These are phyloP conservation scores for Raphidocelis subcapitata DNA, from an alignment of 139 green algal genomes.

Conservation along the genomic window DNA sequence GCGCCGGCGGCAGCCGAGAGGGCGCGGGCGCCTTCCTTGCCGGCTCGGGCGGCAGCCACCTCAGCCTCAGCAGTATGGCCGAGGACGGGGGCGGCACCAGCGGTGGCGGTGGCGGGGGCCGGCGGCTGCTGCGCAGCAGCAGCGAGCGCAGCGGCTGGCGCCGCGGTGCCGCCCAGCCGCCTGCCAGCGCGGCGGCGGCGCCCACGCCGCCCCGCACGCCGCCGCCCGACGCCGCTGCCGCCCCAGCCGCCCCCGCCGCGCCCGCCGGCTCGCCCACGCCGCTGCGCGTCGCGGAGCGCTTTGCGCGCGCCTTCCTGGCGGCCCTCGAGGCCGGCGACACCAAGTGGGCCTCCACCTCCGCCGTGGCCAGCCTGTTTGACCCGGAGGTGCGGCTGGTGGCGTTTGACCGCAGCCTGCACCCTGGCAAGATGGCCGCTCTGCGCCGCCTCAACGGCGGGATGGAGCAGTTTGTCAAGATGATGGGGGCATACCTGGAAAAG, in stretches of 20 bases:
- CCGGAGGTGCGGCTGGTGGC: conserved; percentile 12
- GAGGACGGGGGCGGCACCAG: too few species aligned
- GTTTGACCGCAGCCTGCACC: conserved; percentile 15
- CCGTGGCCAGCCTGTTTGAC: not conserved
- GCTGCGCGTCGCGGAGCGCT: conserved; percentile 1
- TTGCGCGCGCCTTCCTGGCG: conserved; percentile 21
- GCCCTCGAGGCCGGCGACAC: conserved; percentile 8
- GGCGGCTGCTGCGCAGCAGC: too few species aligned
- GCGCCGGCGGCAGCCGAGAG: too few species aligned
- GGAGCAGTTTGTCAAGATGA: conserved; percentile 27
- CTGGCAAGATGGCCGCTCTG: conserved; percentile 18
- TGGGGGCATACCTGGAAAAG: not conserved
- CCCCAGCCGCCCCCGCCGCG: not conserved
- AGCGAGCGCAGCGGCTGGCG: too few species aligned
- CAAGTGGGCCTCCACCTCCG: conserved; percentile 15
- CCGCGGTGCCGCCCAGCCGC: too few species aligned
- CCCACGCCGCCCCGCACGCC: not conserved
- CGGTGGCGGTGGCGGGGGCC: too few species aligned
- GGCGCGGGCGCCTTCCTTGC: too few species aligned
- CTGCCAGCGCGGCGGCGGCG: too few species aligned
- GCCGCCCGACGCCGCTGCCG: not conserved
- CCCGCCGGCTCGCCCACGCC: too few species aligned
- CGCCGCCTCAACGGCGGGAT: conserved; percentile 15
- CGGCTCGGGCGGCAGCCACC: too few species aligned
- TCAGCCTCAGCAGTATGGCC: too few species aligned